phyloP scores from a whole-genome alignment of 306 rosid genomes.

The Fragaria nilgerrensis region DNA sequence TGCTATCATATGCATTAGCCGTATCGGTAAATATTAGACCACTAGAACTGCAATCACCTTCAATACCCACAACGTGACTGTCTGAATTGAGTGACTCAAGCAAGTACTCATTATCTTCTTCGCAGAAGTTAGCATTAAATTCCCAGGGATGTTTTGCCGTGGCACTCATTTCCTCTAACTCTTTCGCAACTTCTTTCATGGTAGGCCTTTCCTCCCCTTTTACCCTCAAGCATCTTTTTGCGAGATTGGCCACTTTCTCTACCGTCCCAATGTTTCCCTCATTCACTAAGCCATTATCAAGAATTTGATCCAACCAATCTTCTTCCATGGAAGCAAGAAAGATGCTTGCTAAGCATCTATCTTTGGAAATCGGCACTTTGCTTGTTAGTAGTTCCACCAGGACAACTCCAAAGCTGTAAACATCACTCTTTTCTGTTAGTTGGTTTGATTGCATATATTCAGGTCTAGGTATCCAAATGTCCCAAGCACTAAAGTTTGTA shows the following conservation, averaged over 20 bases:
- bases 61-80: neutral
- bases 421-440: conserved; percentile 9
- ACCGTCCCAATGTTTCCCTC: neutral
- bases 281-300: neutral
- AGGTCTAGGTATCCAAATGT: neutral
- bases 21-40: too few species aligned
- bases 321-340: neutral
- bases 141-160: too few species aligned
- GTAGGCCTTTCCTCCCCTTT: too few species aligned
- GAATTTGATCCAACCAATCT: neutral
- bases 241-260: too few species aligned
- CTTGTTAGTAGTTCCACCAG: neutral
- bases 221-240: too few species aligned
- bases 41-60: neutral
- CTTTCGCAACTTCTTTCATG: too few species aligned
- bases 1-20: neutral
- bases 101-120: neutral
- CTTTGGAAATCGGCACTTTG: neutral
- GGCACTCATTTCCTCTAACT: too few species aligned
- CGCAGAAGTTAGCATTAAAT: neutral
- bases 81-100: neutral
- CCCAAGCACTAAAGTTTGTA: neutral
- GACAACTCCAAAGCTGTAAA: conserved; percentile 16
- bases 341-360: neutral
- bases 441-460: conserved; percentile 10